Evolutionary conservation across 768 basidiomycete genomes (phyloP).

Genomic region (Coprinellus aureogranulatus): DNA sequence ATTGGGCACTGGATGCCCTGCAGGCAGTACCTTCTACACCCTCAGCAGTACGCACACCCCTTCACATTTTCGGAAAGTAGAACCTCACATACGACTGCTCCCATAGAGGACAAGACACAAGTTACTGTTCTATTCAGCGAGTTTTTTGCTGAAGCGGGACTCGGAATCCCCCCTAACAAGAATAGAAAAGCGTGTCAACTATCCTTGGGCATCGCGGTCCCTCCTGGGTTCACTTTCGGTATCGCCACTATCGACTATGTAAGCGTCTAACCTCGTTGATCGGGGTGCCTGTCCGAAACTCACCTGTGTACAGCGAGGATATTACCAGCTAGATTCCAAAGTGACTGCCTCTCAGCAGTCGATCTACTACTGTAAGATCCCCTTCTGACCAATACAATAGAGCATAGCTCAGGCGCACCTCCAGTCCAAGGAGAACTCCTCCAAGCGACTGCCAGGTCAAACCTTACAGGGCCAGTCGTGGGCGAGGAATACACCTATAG

Average conservation of each 20-base stretch:
- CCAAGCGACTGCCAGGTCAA: constrained; percentile 1
- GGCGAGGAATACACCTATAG: constrained; percentile 3
- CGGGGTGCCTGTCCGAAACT: not conserved
- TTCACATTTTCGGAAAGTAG: not conserved
- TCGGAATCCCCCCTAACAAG: constrained; percentile 14
- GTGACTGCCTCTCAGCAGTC: constrained; percentile 17
- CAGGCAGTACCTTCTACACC: constrained; percentile 14
- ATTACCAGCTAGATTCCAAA: constrained; percentile 19
- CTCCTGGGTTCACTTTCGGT: constrained; percentile 21
- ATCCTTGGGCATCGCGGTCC: constrained; percentile 22
- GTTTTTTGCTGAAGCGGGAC: constrained; percentile 12
- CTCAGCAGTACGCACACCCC: constrained; percentile 8
- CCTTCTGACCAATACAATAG: too few relatives aligned
- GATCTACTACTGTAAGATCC: constrained; percentile 23
- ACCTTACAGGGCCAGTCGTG: not conserved
- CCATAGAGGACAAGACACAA: not conserved
- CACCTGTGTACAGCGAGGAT: constrained; percentile 10
- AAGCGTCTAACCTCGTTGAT: not conserved
- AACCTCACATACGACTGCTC: not conserved
- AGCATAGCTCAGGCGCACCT: too few relatives aligned
- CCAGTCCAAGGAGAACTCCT: not conserved
- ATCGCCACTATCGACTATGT: constrained; percentile 19
- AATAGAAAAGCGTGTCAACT: constrained; percentile 25
- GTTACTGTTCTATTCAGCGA: constrained; percentile 2
- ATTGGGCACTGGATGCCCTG: constrained; percentile 19